Evolutionary conservation across 1,284 basidiomycete species (phyloP), one percentile per base, ranked within the genome.

Genomic region (Rhodotorula sp.): DNA sequence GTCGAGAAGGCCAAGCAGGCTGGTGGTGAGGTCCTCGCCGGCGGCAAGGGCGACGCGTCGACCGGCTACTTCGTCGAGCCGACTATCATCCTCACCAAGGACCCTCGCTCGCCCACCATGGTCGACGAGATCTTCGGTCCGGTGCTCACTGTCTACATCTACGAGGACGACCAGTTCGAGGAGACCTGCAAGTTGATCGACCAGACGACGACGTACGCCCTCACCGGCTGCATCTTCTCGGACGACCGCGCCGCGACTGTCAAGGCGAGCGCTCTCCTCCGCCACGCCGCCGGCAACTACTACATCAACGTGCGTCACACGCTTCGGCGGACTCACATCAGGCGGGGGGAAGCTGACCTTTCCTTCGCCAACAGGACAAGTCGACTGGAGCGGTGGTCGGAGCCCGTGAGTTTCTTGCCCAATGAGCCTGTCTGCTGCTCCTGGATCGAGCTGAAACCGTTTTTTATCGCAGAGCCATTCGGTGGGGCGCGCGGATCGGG

Each of bases 61-160:
- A 91, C 88, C 79, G 95, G 95, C 30, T 99, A 88, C 86, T 99
- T 89, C 80, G 84, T 99, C 76, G 87, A 95, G 81, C 95, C 95
- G 8, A 99, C 96, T 22, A 88, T 98, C 69, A 95, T 99, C 78
- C 83, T 93, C 75, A 96, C 90, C 77, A 91, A 91, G 81, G 92
- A 99, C 81, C 94, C 95, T 62, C 87, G 87, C 77, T 91, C 89
- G 9, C 83, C 96, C 62, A 96, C 94, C 17, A 92, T 99, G 88
- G 87, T 86, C 44, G 92, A 97, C 77, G 95, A 99, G 83, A 91
- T 99, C 78, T 98, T 99, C 77, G 96, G 96, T 7, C 96, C 96
- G 48, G 94, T 99, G 62, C 80, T 98, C 70, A 97, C 95, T 49
- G 91, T 92, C 70, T 96, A 88, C 81, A 88, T 94, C 27, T 96